Percentiles rank a stretch among this genome's conserved stretches.
Conservation (phyloP, 2,329 filamentous ascomycete species). For the Lachnum nothofagi region DNA sequence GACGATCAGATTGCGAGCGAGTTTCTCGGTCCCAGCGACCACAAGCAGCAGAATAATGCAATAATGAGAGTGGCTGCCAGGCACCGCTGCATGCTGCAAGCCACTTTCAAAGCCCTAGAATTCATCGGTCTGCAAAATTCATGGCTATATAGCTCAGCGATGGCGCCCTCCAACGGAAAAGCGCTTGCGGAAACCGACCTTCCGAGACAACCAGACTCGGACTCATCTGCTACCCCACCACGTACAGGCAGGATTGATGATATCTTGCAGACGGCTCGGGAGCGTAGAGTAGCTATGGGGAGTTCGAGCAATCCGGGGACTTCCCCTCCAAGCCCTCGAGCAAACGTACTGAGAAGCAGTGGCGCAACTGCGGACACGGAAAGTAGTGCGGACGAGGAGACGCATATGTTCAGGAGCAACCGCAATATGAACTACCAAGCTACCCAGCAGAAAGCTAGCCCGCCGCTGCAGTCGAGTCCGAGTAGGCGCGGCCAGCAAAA, state of each 20-base stretch:
- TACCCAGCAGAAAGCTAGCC: conserved; percentile 12
- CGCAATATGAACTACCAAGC: conserved; percentile 23
- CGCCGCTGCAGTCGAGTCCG: neutral
- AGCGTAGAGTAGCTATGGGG: conserved; percentile 17
- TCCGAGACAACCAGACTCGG: conserved; percentile 4
- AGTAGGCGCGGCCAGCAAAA: conserved; percentile 16
- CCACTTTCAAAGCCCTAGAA: neutral
- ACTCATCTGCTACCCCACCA: neutral
- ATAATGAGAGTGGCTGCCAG: no score
- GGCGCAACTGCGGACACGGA: conserved; percentile 12
- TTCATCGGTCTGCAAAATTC: neutral
- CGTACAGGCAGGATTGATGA: conserved; percentile 8
- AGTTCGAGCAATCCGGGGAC: conserved; percentile 5
- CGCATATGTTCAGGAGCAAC: conserved; percentile 34
- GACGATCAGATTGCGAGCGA: conserved; percentile 17
- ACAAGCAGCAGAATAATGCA: no score
- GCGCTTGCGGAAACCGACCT: neutral
- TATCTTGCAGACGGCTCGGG: conserved; percentile 24
- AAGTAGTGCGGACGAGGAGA: conserved; percentile 35
- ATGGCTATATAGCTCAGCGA: neutral
- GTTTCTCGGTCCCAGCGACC: no score
- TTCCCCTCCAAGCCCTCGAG: neutral
- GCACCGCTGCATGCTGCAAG: no score
- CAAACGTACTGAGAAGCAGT: neutral
- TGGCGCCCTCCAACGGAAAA: neutral